These are phyloP conservation scores for Boletus coccyginus DNA, from an alignment of 768 basidiomycete species.

Conservation along the genomic window DNA sequence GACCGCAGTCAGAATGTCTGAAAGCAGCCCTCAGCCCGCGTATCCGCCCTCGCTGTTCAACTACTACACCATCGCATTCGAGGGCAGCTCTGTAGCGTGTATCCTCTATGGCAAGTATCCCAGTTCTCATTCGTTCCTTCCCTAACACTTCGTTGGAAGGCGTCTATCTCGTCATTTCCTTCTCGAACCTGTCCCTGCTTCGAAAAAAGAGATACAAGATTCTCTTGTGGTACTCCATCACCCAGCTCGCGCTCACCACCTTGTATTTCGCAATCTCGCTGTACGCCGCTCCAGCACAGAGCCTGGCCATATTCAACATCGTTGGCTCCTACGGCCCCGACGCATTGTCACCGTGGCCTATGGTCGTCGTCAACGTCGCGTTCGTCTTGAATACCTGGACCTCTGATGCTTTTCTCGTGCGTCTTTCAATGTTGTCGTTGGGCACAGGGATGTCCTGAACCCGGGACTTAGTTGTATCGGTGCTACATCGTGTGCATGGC, in stretches of 20 bases:
- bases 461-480: conserved; percentile 15
- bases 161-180: conserved; percentile 12
- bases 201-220: conserved; percentile 14
- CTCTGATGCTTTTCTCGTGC: conserved; percentile 24
- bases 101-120: conserved; percentile 16
- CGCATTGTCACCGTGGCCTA: conserved; percentile 17
- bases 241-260: conserved; percentile 18
- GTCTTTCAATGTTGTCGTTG: neutral
- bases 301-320: conserved; percentile 9
- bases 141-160: conserved; percentile 1
- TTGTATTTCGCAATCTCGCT: conserved; percentile 20
- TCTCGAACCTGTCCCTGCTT: conserved; percentile 14
- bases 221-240: conserved; percentile 9
- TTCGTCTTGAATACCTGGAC: conserved; percentile 23
- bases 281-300: conserved; percentile 15
- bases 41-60: conserved; percentile 13
- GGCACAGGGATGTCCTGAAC: neutral
- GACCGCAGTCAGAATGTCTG: conserved; percentile 12
- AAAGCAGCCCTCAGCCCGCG: neutral
- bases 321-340: conserved; percentile 1
- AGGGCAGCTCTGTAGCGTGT: conserved; percentile 18
- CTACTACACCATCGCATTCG: conserved; percentile 21
- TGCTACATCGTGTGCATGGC: conserved; percentile 21
- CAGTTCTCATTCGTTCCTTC: too few relatives aligned
- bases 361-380: conserved; percentile 3